Evolutionary conservation across 2,329 filamentous ascomycete species (phyloP), one percentile per base, ranked within the genome.

Genomic region (Ophiocordyceps camponoti-leonardi): DNA sequence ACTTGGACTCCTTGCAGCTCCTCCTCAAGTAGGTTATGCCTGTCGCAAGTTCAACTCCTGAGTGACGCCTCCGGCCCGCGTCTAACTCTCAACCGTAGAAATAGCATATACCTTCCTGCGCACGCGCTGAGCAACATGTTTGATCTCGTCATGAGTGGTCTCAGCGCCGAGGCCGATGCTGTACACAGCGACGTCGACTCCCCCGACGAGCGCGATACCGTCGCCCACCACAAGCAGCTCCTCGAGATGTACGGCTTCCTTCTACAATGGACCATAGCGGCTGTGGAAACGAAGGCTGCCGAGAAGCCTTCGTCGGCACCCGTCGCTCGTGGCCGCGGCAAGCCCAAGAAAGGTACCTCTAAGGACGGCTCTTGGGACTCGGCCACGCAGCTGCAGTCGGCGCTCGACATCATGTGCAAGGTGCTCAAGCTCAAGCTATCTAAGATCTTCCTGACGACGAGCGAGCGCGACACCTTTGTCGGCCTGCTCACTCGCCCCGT

Each of bases 171-270:
- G 66, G 84, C 87, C 51, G 88, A 96, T 56, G 74, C 81, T 47
- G 79, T 90, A 43, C 77, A 93, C 61, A 76, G 83, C 61, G 88
- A 95, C 57, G 75, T 94, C 59, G 88, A 95, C 57, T 81, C 78
- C 39, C 65, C 69, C 41, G 90, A 96, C 62, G 90, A 96, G 58
- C 87, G 94, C 61, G 87, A 93, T 56, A 73, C 83, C 10, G 70
- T 94, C 42, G 73, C 81, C 37, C 81, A 93, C 55, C 90, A 98
- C 67, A 95, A 94, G 63, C 79, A 84, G 52, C 72, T 95, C 2
- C 74, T 98, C 52, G 92, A 98, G 61, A 84, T 94, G 57, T 96
- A 93, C 60, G 90, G 82, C 31, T 98, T 94, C 58, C 69, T 98
- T 12, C 67, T 98, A 43, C 88, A 95, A 62, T 98, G 92, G 93